Base-by-base conservation (phyloP, 352 stramenopile species). In the Phytopythium boreale region DNA sequence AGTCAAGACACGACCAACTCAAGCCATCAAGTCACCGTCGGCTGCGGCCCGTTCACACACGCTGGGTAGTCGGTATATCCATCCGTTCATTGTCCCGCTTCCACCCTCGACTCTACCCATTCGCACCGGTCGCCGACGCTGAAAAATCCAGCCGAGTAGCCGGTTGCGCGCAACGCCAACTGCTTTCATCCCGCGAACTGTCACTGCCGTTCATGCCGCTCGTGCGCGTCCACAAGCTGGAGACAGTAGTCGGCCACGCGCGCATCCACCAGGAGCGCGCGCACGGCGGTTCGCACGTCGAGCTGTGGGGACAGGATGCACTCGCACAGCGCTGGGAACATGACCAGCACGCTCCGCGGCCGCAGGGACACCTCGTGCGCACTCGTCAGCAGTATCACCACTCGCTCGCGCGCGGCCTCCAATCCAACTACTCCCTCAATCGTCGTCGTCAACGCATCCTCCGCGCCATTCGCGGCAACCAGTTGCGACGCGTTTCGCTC, bases 301-400 rank as follows among this genome's bases (percentile, higher is more conserved):
- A 79, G 60, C 52, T 89, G 75, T 17, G 70, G 68, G 27, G 82
- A 92, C 50, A 80, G 82, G 59, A 95, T 95, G 69, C 84, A 93
- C 22, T 67, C 72, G 47, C 87, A 95, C n/a, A 95, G 67, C 29
- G 84, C 71, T 4, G 80, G 75, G 64, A 91, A 95, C 75, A 95
- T 79, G 55, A 86, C 80, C 41, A 94, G 68, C 26, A 94, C 66
- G 59, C 75, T 83, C 12, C 71, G 80, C 26, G 83, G 72, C 15
- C 70, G 74, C 66, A 93, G 64, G 0, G 75, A 74, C 5, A 85
- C 79, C 57, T 91, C 82, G 7, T 74, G 66, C 15, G 76, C 69
- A 51, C 71, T 92, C 43, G 59, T 79, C 22, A 95, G 72, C 11
- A 95, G 64, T 41, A 91, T 77, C 31, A 93, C 68, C n/a, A 92